Conservation (phyloP, 1,284 basidiomycete genomes). For the Stereum hirsutum region DNA sequence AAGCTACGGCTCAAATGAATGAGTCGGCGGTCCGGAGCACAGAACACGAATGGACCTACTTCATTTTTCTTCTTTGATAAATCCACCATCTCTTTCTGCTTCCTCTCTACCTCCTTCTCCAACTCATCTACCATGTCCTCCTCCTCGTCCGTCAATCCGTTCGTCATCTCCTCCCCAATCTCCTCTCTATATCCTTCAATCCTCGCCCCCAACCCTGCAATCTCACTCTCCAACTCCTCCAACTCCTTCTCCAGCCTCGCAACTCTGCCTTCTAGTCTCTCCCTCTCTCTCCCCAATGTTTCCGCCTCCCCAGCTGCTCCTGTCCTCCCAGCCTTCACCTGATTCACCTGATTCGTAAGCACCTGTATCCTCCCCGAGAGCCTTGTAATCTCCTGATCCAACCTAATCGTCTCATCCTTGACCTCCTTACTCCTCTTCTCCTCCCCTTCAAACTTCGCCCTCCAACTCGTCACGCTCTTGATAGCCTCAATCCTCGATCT, state of each 20-base stretch:
- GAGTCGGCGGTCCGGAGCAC: neutral
- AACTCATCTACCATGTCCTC: constrained; percentile 59
- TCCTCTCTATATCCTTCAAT: constrained; percentile 65
- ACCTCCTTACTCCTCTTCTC: constrained; percentile 64
- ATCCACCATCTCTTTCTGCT: constrained; percentile 65
- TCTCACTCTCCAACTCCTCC: constrained; percentile 67
- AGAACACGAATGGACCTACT: constrained; percentile 34
- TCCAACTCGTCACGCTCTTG: constrained; percentile 73
- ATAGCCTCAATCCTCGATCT: constrained; percentile 87
- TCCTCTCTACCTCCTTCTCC: constrained; percentile 69
- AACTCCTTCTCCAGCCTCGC: constrained; percentile 60
- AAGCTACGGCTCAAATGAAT: constrained; percentile 36
- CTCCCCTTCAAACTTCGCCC: constrained; percentile 62
- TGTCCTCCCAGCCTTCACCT: constrained; percentile 63
- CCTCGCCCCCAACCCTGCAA: constrained; percentile 48
- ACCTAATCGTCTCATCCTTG: constrained; percentile 52
- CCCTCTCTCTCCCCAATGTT: constrained; percentile 60
- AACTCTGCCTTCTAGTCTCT: constrained; percentile 57
- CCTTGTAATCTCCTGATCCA: constrained; percentile 87
- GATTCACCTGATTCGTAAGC: constrained; percentile 60
- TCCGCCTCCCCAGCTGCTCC: constrained; percentile 58
- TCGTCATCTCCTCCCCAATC: constrained; percentile 67
- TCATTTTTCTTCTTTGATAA: constrained; percentile 64
- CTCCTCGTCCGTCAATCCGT: constrained; percentile 70
- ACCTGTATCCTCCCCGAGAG: constrained; percentile 71